These are phyloP conservation scores for Trichoderma pleuroti DNA, from an alignment of 2,329 filamentous ascomycete species.

Conservation along the genomic window DNA sequence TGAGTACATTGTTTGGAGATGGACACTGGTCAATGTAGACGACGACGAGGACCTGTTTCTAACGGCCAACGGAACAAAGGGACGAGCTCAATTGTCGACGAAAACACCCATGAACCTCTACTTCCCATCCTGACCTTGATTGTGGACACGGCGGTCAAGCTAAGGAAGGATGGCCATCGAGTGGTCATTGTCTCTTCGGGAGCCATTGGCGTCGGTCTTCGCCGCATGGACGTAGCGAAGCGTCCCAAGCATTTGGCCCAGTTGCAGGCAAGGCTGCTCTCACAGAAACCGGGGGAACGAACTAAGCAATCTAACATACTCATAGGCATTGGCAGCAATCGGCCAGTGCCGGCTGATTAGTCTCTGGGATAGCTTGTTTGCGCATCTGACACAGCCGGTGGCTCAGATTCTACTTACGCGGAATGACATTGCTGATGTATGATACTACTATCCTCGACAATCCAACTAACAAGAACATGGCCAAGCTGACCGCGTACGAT, in stretches of 20 bases:
- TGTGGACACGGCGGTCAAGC: slow-evolving; percentile 85
- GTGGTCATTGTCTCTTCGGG: slow-evolving; percentile 97
- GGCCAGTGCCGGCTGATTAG: slow-evolving; percentile 94
- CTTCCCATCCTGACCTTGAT: slow-evolving; percentile 88
- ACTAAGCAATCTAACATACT: not conserved
- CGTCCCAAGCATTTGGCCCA: slow-evolving; percentile 87
- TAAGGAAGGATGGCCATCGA: slow-evolving; percentile 85
- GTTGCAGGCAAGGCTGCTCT: slow-evolving; percentile 59
- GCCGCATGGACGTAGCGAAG: slow-evolving; percentile 82
- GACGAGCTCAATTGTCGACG: slow-evolving; percentile 98
- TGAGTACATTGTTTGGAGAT: slow-evolving; percentile 40
- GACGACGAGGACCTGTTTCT: not conserved
- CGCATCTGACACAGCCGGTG: slow-evolving; percentile 81
- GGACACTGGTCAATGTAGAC: not conserved
- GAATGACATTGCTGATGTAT: slow-evolving; percentile 91
- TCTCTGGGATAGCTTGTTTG: slow-evolving; percentile 91
- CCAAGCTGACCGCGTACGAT: not conserved
- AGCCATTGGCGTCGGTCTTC: slow-evolving; percentile 89
- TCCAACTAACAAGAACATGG: too few relatives aligned
- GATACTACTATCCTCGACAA: slow-evolving; percentile 24
- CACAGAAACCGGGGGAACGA: not conserved
- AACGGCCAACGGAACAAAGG: slow-evolving; percentile 49
- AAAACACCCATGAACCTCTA: slow-evolving; percentile 88
- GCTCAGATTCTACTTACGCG: slow-evolving; percentile 92
- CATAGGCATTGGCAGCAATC: slow-evolving; percentile 82